Conservation (phyloP, 1,284 basidiomycete genomes). For the Apiotrichum montevideense region DNA sequence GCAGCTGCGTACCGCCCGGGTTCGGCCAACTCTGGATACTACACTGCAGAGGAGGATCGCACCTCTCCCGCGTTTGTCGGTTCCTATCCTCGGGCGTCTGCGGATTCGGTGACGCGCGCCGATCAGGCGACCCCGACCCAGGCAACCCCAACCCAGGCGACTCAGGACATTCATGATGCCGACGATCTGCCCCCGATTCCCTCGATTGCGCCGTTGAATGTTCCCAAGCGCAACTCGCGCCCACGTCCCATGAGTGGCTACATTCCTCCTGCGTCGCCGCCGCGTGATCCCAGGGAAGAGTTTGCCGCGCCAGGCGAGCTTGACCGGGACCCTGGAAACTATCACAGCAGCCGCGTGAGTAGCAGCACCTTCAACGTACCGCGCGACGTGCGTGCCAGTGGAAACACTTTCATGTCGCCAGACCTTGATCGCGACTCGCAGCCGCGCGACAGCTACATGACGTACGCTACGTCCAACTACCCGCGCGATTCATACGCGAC, state of each 20-base stretch:
- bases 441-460: background rate
- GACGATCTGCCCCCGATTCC: background rate
- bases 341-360: background rate
- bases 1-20: background rate
- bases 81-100: background rate
- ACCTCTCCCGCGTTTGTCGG: background rate
- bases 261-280: background rate
- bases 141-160: background rate
- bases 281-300: background rate
- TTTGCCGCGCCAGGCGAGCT: background rate
- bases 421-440: background rate
- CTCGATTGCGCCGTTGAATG: background rate
- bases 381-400: background rate
- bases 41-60: constrained; percentile 3
- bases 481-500: background rate
- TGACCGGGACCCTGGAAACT: background rate
- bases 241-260: background rate
- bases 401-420: background rate
- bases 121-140: background rate
- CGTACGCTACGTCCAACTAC: background rate
- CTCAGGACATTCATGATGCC: background rate
- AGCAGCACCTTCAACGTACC: background rate
- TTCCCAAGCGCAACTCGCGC: background rate
- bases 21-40: constrained; percentile 9
- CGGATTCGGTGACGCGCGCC: background rate